Percentiles rank a stretch among this genome's conserved stretches.
Evolutionary conservation across 768 basidiomycete genomes (phyloP).

Genomic region (Dioszegia hungarica): DNA sequence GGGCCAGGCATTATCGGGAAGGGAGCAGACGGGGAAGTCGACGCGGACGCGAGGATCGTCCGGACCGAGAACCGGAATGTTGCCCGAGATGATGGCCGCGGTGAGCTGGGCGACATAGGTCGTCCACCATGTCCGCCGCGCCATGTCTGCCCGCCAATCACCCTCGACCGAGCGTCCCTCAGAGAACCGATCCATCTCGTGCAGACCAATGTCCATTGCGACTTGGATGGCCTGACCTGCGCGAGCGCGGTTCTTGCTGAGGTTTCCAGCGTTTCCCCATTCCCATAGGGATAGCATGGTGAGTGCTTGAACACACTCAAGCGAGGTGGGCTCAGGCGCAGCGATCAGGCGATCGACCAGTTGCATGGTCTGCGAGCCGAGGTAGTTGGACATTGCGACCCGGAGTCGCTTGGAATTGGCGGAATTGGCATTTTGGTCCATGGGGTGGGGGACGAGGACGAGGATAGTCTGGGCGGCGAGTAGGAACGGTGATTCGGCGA

Average conservation of each 20-base stretch:
- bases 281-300: conserved; percentile 43
- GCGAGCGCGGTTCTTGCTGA: conserved; percentile 22
- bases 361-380: conserved; percentile 25
- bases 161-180: conserved; percentile 34
- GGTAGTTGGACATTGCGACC: conserved; percentile 20
- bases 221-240: conserved; percentile 33
- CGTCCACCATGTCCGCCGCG: conserved; percentile 45
- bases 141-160: conserved; percentile 44
- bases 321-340: conserved; percentile 1
- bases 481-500: conserved; percentile 42
- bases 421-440: conserved; percentile 37
- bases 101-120: conserved; percentile 35
- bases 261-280: conserved; percentile 35
- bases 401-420: conserved; percentile 35
- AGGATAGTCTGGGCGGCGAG: conserved; percentile 43
- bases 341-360: conserved; percentile 25
- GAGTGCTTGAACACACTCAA: conserved; percentile 45
- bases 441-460: conserved; percentile 35
- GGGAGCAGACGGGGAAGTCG: conserved; percentile 40
- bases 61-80: conserved; percentile 29
- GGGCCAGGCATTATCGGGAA: conserved; percentile 38
- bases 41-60: conserved; percentile 40
- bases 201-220: conserved; percentile 44
- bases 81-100: conserved; percentile 35
- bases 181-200: conserved; percentile 31